Conservation (phyloP, 805 yeast species). For the Myxozyma mucilagina region DNA sequence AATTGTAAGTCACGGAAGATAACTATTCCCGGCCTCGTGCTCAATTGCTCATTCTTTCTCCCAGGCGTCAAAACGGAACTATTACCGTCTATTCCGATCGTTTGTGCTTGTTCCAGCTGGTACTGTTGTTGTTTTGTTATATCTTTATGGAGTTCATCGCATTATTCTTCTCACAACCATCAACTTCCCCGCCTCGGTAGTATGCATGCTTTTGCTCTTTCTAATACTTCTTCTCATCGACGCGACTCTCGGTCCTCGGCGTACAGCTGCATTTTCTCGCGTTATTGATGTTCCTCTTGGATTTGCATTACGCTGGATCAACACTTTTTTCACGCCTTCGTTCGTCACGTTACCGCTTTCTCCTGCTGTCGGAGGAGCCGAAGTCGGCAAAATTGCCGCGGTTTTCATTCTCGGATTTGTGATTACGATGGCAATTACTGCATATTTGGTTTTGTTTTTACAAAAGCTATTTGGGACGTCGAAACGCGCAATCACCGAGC, state of each 20-base stretch:
- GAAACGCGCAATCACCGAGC: constrained; percentile 28
- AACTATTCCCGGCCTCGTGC: background rate
- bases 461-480: constrained; percentile 41
- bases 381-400: constrained; percentile 71
- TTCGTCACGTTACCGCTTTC: constrained; percentile 71
- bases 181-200: constrained; percentile 68
- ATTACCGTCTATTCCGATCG: constrained; percentile 41
- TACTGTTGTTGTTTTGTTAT: constrained; percentile 46
- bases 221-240: constrained; percentile 47
- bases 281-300: constrained; percentile 59
- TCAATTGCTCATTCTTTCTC: background rate
- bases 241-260: constrained; percentile 42
- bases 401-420: constrained; percentile 69
- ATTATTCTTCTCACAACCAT: constrained; percentile 50
- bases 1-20: constrained; percentile 31
- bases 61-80: constrained; percentile 17
- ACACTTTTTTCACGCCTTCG: constrained; percentile 74
- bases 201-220: constrained; percentile 65
- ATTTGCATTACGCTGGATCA: constrained; percentile 74
- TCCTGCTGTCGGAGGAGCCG: constrained; percentile 62
- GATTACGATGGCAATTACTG: constrained; percentile 51
- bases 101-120: constrained; percentile 55
- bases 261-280: constrained; percentile 21
- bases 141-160: constrained; percentile 56
- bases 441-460: constrained; percentile 49